Evolutionary conservation across 1,284 basidiomycete genomes (phyloP), one percentile per base, ranked within the genome.

Genomic region (Cystobasidiaceae sp.): DNA sequence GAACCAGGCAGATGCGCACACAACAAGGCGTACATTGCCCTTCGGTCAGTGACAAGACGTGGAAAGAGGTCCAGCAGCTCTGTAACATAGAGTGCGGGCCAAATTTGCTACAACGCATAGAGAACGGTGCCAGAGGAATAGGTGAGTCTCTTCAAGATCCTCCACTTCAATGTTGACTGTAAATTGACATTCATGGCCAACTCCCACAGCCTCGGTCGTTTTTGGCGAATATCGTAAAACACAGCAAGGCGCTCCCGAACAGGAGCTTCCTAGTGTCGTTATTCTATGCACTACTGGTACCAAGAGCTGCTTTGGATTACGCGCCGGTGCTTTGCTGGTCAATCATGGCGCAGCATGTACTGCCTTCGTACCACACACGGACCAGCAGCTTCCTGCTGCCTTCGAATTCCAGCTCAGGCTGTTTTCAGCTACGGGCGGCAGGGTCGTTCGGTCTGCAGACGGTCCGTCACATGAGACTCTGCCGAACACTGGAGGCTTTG

Each of bases 61-160:
- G 59, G 62, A 65, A 52, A 41, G 72, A 73, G 28, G 70, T 68
- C 9, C 49, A 70, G 0, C 66, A 68, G 15, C 66, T 74, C 8
- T 68, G 68, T 6, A 71, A 71, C 15, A 72, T 72, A 46, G 72
- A 74, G 34, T 62, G 69, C 8, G 68, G 67, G 2, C 71, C 71
- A 0, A 69, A 70, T 4, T 9, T 66, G 25, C 4, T 56, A 0
- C 70, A 71, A 46, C 68, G 72, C 9, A 56, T 54, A 39, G 72
- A 73, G 39, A 57, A 66, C 28, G 67, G 69, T 5, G 69, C 68
- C 0, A 54, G 60, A n/a, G 67, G 67, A 33, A 66, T 72, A 21
- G 61, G 62, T n/a, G 25, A 27, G 21, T 61, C 67, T 25, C 13
- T 48, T 48, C 5, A 21, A 1, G 6, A 19, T 34, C 6, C 7